Percentiles rank a stretch among this genome's conserved stretches.
Evolutionary conservation across 2,329 filamentous ascomycete genomes (phyloP).

Genomic region (Penicillium capsulatum): DNA sequence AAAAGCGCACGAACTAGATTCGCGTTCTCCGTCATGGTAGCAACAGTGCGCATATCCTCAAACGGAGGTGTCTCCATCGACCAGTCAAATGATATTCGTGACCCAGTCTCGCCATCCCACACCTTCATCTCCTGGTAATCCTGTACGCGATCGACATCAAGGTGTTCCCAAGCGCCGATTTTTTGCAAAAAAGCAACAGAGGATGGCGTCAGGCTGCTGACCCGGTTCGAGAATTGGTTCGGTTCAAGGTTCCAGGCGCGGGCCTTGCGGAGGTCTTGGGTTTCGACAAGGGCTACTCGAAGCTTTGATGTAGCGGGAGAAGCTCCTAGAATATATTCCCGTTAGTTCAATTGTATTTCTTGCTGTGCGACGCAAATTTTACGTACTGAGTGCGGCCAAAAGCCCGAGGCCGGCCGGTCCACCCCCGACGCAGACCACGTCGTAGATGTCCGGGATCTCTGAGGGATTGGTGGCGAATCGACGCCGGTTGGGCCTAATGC

Average conservation of each 20-base stretch:
- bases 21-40: conserved; percentile 94
- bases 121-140: conserved; percentile 95
- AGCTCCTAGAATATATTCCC: conserved; percentile 53
- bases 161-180: conserved; percentile 80
- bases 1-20: conserved; percentile 81
- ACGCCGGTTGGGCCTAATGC: conserved; percentile 24
- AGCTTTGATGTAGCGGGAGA: conserved; percentile 71
- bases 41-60: conserved; percentile 61
- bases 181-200: conserved; percentile 77
- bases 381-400: conserved; percentile 68
- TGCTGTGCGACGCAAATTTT: not conserved
- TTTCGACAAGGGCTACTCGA: conserved; percentile 83
- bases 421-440: conserved; percentile 87
- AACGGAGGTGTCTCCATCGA: conserved; percentile 44
- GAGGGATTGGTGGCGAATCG: conserved; percentile 34
- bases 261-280: conserved; percentile 72
- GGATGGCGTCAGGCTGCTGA: conserved; percentile 86
- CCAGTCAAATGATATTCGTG: conserved; percentile 86
- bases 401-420: conserved; percentile 85
- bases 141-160: conserved; percentile 70
- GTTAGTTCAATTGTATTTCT: not conserved
- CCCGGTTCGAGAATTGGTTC: conserved; percentile 81
- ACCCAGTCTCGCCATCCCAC: conserved; percentile 89
- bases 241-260: conserved; percentile 62
- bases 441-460: conserved; percentile 68